Base-by-base conservation (phyloP, 164 flowering plant species). In the Buxus sempervirens region DNA sequence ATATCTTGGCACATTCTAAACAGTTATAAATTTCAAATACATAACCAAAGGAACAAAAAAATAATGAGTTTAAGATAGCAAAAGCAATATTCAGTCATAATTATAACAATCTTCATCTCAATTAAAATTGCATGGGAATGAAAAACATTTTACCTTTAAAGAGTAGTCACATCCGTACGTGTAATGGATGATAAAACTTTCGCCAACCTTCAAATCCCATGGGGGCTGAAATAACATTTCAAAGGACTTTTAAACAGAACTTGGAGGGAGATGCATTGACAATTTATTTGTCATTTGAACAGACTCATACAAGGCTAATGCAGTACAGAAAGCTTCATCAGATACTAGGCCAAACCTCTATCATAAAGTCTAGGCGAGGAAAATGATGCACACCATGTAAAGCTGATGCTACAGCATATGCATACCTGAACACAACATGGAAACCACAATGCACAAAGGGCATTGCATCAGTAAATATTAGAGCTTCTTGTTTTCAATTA, bases 121-220 rank as follows among this genome's bases (percentile, higher is more conserved):
- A 56, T 56, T 14, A 49, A 45, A 42, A n/a, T n/a, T n/a, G 16
- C 53, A 57, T 13, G 38, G 28, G 55, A 32, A 54, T 42, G 56
- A 9, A 56, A 20, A 70, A 28, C 27, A 42, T 0, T 16, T 62
- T 70, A 96, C 99, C 98, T 92, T 89, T 67, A 84, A 58, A 72
- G 81, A 81, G 75, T 87, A 96, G 78, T 93, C 94, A 72, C 95
- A 89, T 72, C 95, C 96, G 77, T 96, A 93, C 24, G 99, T 96
- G 70, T 80, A 96, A 69, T 96, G 99, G 53, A 96, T 82, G 41
- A 96, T 96, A 63, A 84, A 96, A 45, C 36, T 81, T 48, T 87
- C 81, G 24, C 79, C 85, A 65, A 75, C 75, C 61, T 83, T 76
- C 66, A 75, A 36, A 78, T 96, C 98, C 93, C 91, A 93, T 26